phyloP scores from a whole-genome alignment of 2,329 filamentous ascomycete species.

The Xylaria sp. region DNA sequence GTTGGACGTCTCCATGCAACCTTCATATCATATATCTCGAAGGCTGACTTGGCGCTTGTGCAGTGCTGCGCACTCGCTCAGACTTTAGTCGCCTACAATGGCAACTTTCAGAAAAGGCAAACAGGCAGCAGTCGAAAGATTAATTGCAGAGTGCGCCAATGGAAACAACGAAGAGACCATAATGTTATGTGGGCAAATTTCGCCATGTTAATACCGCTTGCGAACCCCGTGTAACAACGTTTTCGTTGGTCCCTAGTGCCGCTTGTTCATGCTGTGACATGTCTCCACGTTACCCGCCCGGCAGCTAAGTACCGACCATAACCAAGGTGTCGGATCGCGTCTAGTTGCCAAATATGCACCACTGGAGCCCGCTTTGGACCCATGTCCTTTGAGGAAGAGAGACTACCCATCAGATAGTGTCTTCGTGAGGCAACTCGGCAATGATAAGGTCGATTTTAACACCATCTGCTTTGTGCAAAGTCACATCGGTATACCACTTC shows the following conservation, averaged over 20 bases:
- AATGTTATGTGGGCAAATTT: slow-evolving; percentile 78
- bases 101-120: slow-evolving; percentile 67
- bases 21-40: neutral
- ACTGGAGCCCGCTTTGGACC: neutral
- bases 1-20: neutral
- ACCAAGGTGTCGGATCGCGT: slow-evolving; percentile 2
- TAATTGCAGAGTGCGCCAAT: slow-evolving; percentile 33
- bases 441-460: neutral
- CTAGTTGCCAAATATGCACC: slow-evolving; percentile 5
- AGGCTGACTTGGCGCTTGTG: neutral
- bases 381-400: neutral
- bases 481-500: neutral
- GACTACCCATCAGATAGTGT: neutral
- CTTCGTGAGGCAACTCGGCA: neutral
- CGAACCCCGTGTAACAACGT: slow-evolving; percentile 66
- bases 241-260: neutral
- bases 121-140: slow-evolving; percentile 51
- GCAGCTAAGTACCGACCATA: slow-evolving; percentile 24
- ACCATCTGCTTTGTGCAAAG: neutral
- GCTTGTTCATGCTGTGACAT: slow-evolving; percentile 68
- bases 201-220: slow-evolving; percentile 74
- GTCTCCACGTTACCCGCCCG: slow-evolving; percentile 36
- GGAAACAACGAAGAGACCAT: slow-evolving; percentile 67
- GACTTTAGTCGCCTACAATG: slow-evolving; percentile 75
- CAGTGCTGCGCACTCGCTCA: slow-evolving; percentile 53